A percentile compares a stretch with the other conserved stretches of the same genome.
These are phyloP conservation scores for Amanita muscaria DNA, from an alignment of 768 basidiomycete genomes.

Conservation along the genomic window DNA sequence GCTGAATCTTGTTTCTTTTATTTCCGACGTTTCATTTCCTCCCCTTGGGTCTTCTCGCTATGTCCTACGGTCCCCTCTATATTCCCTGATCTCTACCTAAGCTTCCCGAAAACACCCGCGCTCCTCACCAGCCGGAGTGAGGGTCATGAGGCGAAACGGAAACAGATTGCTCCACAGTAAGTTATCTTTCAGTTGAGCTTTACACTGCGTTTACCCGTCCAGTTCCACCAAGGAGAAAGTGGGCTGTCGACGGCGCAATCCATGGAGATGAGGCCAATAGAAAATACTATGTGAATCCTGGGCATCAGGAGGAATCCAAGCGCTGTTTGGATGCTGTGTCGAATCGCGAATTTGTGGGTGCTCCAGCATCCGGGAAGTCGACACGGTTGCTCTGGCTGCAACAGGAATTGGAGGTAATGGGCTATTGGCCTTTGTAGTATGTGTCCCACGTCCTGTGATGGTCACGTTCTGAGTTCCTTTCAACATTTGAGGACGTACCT, in stretches of 20 bases:
- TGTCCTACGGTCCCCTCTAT: no score
- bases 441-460: conserved; percentile 1
- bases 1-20: no score
- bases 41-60: no score
- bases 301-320: conserved; percentile 2
- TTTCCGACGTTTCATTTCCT: no score
- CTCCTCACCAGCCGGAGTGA: neutral
- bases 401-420: neutral
- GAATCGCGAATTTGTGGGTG: conserved; percentile 6
- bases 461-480: conserved; percentile 2
- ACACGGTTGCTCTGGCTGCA: conserved; percentile 8
- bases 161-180: neutral
- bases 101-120: neutral
- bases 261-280: conserved; percentile 1
- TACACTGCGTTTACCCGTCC: neutral
- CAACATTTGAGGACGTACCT: conserved; percentile 5
- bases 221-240: neutral
- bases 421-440: conserved; percentile 8
- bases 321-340: conserved; percentile 8
- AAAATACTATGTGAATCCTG: conserved; percentile 11
- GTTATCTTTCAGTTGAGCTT: neutral
- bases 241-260: conserved; percentile 7
- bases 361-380: conserved; percentile 11
- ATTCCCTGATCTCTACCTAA: neutral
- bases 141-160: no score